Evolutionary conservation across 176 grass and related monocot genomes (phyloP), one percentile per base, ranked within the genome.

Genomic region (Triticum monococcum): DNA sequence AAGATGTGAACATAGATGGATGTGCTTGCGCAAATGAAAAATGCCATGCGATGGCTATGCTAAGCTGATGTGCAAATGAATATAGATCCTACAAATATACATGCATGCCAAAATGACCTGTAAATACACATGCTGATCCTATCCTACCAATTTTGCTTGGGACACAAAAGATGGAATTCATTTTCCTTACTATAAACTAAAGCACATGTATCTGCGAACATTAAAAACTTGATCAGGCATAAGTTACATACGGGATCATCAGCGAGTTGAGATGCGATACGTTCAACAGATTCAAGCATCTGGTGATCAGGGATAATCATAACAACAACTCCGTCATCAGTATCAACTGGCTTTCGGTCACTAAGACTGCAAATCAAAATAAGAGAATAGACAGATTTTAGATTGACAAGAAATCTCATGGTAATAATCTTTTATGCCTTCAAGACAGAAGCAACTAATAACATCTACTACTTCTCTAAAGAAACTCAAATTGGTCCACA

Each of bases 231-330:
- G 11, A 41, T 64, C 41, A 72, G 68, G n/a, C 59, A 38, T 91
- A 82, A 84, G 62, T 74, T 65, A 75, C 87, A 54, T 94, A 98
- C 97, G 62, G 94, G 92, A 74, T 99, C 90, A 66, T 92, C 88
- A 78, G 97, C 91, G 50, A 99, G 92, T 86, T 72, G 86, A 86
- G 87, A 90, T 73, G 94, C 68, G n/a, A 96, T 94, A 60, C 81
- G 80, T 85, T 94, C 90, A 71, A 99, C 94, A 57, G 95, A 84
- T 84, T 96, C 97, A 48, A 96, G 84, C 97, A 99, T 99, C 45
- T 99, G 97, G 85, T 96, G 95, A 83, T 96, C 97, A 77, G 94
- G 97, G 61, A 99, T 95, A 73, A 99, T 86, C 97, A 96, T 99
- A 79, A 96, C 92, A 46, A 94, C 87, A 52, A 94, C 84, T 79